A percentile compares a stretch with the other conserved stretches of the same genome.
Evolutionary conservation across 2,329 filamentous ascomycete species (phyloP).

Genomic region (Pseudogymnoascus sp.): DNA sequence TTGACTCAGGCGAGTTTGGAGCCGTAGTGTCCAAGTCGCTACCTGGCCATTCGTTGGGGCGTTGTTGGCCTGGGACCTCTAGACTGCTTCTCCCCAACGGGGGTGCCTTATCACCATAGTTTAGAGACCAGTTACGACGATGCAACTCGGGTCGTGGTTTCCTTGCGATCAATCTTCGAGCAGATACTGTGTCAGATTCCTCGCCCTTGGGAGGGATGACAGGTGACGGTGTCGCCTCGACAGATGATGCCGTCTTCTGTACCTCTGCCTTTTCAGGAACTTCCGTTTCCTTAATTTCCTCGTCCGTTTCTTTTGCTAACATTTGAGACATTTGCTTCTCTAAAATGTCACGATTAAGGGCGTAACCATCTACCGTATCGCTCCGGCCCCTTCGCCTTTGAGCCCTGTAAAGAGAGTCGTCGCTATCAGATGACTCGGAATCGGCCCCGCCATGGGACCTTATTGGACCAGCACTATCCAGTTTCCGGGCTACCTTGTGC

Average conservation of each 20-base stretch:
- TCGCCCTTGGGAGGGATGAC: conserved; percentile 12
- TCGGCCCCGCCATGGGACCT: conserved; percentile 43
- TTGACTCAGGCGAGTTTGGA: conserved; percentile 25
- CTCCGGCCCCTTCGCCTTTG: conserved; percentile 34
- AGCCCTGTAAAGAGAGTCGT: conserved; percentile 32
- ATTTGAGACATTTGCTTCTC: conserved; percentile 56
- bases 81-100: conserved; percentile 31
- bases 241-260: conserved; percentile 13
- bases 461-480: conserved; percentile 22
- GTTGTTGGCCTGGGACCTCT: conserved; percentile 38
- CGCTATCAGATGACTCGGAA: conserved; percentile 54
- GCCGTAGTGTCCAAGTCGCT: conserved; percentile 34
- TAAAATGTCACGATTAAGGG: conserved; percentile 43
- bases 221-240: conserved; percentile 13
- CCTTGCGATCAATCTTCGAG: background rate
- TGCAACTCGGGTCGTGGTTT: background rate
- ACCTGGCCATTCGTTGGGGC: background rate
- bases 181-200: background rate
- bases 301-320: conserved; percentile 45
- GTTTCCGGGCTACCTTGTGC: background rate
- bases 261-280: conserved; percentile 20
- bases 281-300: conserved; percentile 12
- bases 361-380: conserved; percentile 37
- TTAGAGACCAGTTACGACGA: conserved; percentile 2
- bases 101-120: background rate